These are phyloP conservation scores for Skeletonema grethae DNA, from an alignment of 108 stramenopile species.

Conservation along the genomic window DNA sequence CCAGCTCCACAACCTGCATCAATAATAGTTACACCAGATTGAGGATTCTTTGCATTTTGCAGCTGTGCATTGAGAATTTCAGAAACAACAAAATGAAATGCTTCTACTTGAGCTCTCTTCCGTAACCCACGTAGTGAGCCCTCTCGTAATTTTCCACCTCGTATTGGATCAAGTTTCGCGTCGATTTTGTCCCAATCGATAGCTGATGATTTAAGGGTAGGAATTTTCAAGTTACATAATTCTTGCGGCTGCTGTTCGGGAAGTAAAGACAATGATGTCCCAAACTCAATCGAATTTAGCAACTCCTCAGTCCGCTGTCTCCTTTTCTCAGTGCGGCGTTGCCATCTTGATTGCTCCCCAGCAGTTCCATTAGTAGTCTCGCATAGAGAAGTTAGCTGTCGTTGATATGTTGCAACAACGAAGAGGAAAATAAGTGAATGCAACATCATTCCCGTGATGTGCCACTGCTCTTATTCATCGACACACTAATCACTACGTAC, in stretches of 20 bases:
- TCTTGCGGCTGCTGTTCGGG: background rate
- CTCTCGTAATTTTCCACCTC: constrained; percentile 31
- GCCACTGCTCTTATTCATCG: too few species aligned
- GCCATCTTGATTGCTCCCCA: constrained; percentile 23
- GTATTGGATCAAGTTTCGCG: constrained; percentile 36
- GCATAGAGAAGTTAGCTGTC: background rate
- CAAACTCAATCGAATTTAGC: constrained; percentile 23
- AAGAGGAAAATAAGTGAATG: background rate
- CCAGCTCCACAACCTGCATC: constrained; percentile 49
- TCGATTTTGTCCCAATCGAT: constrained; percentile 30
- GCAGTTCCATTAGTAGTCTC: background rate
- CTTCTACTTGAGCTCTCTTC: constrained; percentile 40
- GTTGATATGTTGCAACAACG: background rate
- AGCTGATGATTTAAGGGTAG: constrained; percentile 8
- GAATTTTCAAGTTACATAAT: background rate
- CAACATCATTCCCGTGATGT: background rate
- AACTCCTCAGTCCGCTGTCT: constrained; percentile 33
- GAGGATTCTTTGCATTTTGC: background rate
- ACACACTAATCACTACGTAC: too few species aligned
- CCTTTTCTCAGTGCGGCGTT: constrained; percentile 34
- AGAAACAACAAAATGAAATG: constrained; percentile 37
- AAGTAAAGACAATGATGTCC: background rate
- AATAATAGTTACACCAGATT: constrained; percentile 19
- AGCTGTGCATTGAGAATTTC: constrained; percentile 11
- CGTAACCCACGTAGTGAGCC: constrained; percentile 22